Base-by-base conservation (phyloP, 805 yeast genomes). In the Myxozyma geophila region DNA sequence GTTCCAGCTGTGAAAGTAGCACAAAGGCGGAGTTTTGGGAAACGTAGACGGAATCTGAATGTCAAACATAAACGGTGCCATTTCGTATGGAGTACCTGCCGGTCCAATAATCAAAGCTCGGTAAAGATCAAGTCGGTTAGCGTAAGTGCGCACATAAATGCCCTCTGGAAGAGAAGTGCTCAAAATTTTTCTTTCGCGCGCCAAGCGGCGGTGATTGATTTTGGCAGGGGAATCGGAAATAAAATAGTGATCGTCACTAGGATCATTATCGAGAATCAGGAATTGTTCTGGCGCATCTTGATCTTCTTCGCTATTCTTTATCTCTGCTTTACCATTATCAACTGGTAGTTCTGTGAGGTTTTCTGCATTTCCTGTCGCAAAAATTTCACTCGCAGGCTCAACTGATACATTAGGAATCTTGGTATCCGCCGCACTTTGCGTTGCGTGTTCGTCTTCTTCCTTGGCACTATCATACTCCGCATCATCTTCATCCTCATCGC, bases 1-100 rank as follows among this genome's bases (percentile, higher is more conserved):
- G 36, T 63, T 66, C 69, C 69, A 66, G 15, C 69, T 65, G 28
- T 66, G 66, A 44, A 66, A 66, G 36, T 48, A 64, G 23, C 68
- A 64, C 15, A 41, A 53, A 9, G 69, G 69, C 37, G 69, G 66
- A 6, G 40, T 63, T 13, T 28, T 37, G 6, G 69, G 69, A 37
- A 66, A 66, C 19, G 35, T 12, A 3, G 60, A 36, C 3, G 61
- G 39, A 33, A 66, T 54, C 17, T 60, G 60, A n/a, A 66, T 19
- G 44, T 66, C 69, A 39, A 66, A 60, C 63, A 66, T 39, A 40
- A 64, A 66, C 23, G 67, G 65, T 44, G 69, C 69, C 63, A 59
- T 43, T 47, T 66, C 69, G 28, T 64, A 64, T 12, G 69, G 69
- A 10, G 69, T 66, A 15, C 59, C 68, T 8, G 47, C 44, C 12